Evolutionary conservation across 208 protist genomes (phyloP), one percentile per base, ranked within the genome.

Genomic region (Trypanosoma rangeli): DNA sequence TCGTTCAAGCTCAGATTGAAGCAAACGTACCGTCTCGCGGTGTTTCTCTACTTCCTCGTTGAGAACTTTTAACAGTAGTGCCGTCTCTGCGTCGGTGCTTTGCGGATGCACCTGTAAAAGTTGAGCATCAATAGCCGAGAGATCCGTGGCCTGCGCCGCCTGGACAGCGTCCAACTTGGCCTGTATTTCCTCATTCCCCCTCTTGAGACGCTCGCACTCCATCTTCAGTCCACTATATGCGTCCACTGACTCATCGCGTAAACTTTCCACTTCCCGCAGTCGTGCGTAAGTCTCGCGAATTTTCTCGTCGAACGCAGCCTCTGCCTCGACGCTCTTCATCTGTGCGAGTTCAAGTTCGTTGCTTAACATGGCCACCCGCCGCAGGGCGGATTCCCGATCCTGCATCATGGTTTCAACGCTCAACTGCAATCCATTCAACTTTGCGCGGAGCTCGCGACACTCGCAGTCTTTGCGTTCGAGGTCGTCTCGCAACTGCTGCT

Each of bases 301-400:
- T 26, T 52, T 72, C n/a, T 59, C 24, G 60, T 78, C 68, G 16
- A 70, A 28, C 26, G 46, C 50, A 15, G 63, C 35, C 57, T 90
- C 83, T 29, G 60, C 24, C 62, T 95, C 87, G 18, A 77, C 53
- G 22, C 65, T 48, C 22, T 75, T 73, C 64, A 88, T 64, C 64
- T 93, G 85, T n/a, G 79, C 77, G 18, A 87, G 64, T 68, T 94
- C 87, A 10, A 96, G 80, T 70, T 94, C 88, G 65, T 92, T 88
- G 15, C 52, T 71, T 8, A 96, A 68, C 64, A 87, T 80, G 29
- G 79, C 83, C 20, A 81, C 60, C 20, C 88, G 86, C 4, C 85
- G 79, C 53, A 83, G 69, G 20, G 87, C 80, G 4, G 84, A 86
- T 33, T 92, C 83, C 49, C 84, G 78, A 48, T 94, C 87, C 61